Percentiles rank a stretch among this genome's conserved stretches.
These are phyloP conservation scores for Wallacemonas sp. DNA, from an alignment of 208 protist genomes.

Conservation along the genomic window DNA sequence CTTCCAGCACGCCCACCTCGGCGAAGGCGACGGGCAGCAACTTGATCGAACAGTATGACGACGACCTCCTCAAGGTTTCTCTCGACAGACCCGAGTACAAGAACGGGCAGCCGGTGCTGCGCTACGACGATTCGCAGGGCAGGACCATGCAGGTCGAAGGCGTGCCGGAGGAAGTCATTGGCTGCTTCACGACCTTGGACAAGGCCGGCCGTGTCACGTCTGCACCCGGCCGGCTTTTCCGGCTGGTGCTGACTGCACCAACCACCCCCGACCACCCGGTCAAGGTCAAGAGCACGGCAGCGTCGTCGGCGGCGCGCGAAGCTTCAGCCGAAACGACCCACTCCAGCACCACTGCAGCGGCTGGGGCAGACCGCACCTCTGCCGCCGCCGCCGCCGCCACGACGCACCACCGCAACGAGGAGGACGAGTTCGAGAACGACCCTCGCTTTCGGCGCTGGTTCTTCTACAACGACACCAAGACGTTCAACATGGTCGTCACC, in stretches of 20 bases:
- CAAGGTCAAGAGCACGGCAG: background rate
- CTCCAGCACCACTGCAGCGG: background rate
- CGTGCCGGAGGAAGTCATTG: conserved; percentile 16
- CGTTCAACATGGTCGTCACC: conserved; percentile 43
- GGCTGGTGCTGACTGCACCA: conserved; percentile 15
- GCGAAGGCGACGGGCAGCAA: conserved; percentile 4
- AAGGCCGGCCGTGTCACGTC: conserved; percentile 13
- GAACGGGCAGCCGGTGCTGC: conserved; percentile 20
- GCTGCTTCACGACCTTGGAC: conserved; percentile 31
- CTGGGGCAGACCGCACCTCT: background rate
- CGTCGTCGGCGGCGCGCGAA: background rate
- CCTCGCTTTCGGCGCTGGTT: conserved; percentile 18
- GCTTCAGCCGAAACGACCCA: background rate
- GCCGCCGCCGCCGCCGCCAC: background rate
- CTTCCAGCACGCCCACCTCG: background rate
- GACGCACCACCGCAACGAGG: too few species aligned
- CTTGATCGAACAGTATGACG: background rate
- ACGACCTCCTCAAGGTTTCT: background rate
- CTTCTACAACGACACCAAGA: conserved; percentile 53
- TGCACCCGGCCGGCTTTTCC: conserved; percentile 26
- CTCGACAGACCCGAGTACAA: conserved; percentile 13
- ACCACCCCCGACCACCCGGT: background rate
- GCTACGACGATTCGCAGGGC: conserved; percentile 13
- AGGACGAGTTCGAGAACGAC: background rate
- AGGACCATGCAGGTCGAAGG: background rate